Percentiles rank a stretch among this genome's conserved stretches.
phyloP scores from a whole-genome alignment of 345 rosid genomes.

The Brassica nigra region DNA sequence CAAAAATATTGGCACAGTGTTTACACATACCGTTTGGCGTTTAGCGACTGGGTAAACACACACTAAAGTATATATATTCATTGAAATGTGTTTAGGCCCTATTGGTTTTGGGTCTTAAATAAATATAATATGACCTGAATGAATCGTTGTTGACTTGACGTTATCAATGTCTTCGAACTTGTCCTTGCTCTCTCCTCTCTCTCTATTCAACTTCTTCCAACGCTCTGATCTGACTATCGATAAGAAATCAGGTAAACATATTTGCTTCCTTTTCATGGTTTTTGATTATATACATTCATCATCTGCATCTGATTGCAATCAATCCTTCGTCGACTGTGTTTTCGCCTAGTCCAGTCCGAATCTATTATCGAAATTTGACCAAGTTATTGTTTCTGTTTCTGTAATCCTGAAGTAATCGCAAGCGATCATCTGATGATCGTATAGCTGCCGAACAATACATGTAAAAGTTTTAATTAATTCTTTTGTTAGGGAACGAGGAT shows the following conservation, averaged over 20 bases:
- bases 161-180: background rate
- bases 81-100: too few relatives aligned
- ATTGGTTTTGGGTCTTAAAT: too few relatives aligned
- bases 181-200: background rate
- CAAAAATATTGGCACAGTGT: too few relatives aligned
- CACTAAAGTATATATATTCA: too few relatives aligned
- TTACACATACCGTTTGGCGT: too few relatives aligned
- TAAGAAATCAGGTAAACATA: background rate
- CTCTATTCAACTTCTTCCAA: background rate
- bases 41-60: too few relatives aligned
- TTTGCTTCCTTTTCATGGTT: too few relatives aligned
- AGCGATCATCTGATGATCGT: background rate
- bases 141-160: background rate
- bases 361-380: too few relatives aligned
- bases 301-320: background rate
- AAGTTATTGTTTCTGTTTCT: too few relatives aligned
- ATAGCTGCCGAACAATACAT: too few relatives aligned
- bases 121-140: background rate
- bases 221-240: conserved; percentile 16
- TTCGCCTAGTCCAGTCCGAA: too few relatives aligned
- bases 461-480: background rate
- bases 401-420: background rate
- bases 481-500: background rate
- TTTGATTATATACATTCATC: conserved; percentile 12
- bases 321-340: background rate